These are phyloP conservation scores for Brassica nigra DNA, from an alignment of 345 rosid genomes.

Conservation along the genomic window DNA sequence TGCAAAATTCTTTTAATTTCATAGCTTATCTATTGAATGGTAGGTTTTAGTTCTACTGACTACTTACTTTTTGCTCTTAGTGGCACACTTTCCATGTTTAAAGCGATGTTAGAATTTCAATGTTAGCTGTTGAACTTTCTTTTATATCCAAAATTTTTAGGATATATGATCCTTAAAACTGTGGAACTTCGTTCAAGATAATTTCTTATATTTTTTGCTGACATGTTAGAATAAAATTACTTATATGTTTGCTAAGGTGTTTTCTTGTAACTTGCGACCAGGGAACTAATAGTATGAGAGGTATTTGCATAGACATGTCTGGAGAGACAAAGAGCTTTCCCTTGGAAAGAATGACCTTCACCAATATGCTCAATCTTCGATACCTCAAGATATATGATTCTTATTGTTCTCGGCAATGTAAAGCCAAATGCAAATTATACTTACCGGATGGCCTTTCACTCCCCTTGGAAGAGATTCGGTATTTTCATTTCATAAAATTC, in stretches of 20 bases:
- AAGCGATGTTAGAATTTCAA: not conserved
- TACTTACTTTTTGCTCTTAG: not conserved
- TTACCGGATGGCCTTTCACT: not conserved
- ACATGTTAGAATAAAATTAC: not conserved
- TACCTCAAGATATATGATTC: constrained; percentile 8
- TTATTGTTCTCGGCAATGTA: not conserved
- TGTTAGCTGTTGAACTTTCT: not conserved
- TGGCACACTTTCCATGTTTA: not conserved
- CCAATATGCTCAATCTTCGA: not conserved
- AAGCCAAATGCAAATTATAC: not conserved
- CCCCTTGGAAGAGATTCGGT: not conserved
- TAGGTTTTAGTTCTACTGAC: not conserved
- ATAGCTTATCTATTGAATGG: not conserved
- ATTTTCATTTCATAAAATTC: constrained; percentile 5
- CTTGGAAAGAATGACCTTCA: not conserved
- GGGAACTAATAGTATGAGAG: not conserved
- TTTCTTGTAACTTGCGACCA: not conserved
- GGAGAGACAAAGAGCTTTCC: not conserved
- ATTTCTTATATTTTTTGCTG: not conserved
- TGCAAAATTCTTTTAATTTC: not conserved
- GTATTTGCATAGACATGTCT: constrained; percentile 15
- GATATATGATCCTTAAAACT: not conserved
- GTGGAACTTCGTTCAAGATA: not conserved
- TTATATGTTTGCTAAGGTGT: not conserved
- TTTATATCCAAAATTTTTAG: not conserved